Conservation (phyloP, 441 rosid genomes). For the Erodium moschatum region DNA sequence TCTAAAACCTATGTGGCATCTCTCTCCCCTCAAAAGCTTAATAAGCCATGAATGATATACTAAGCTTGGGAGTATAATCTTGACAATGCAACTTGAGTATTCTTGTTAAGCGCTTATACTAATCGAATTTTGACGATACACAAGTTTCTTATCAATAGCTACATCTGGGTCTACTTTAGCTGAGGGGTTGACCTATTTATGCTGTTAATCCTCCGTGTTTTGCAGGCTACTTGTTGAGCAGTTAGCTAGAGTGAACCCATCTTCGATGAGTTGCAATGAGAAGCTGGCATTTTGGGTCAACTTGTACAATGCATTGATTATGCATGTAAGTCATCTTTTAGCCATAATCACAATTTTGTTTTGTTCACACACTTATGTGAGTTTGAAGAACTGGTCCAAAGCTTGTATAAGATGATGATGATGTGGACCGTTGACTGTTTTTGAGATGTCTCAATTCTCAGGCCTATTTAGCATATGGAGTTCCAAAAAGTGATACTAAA, state of each 20-base stretch:
- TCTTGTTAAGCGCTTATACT: not conserved
- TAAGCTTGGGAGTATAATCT: not conserved
- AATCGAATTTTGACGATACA: not conserved
- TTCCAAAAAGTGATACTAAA: conserved; percentile 50
- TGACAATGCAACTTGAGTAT: not conserved
- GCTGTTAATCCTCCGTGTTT: conserved; percentile 11
- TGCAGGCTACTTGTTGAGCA: conserved; percentile 55
- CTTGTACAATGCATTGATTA: conserved; percentile 51
- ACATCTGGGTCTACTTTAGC: not conserved
- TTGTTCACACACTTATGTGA: not conserved
- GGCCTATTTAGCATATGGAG: conserved; percentile 70
- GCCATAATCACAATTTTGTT: not conserved
- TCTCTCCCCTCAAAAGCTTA: too few species aligned
- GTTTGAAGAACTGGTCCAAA: not conserved
- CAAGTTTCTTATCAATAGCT: not conserved
- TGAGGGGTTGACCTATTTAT: conserved; percentile 8
- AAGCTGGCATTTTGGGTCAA: conserved; percentile 73
- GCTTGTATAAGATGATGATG: not conserved
- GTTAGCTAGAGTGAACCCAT: conserved; percentile 44
- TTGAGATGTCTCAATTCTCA: conserved; percentile 21
- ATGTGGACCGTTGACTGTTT: conserved; percentile 2
- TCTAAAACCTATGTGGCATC: too few species aligned
- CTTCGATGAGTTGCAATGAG: conserved; percentile 39
- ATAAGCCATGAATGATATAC: not conserved
- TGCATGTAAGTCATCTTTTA: too few species aligned